phyloP scores from a whole-genome alignment of 495 filamentous ascomycete genomes.

The Xylaria flabelliformis region DNA sequence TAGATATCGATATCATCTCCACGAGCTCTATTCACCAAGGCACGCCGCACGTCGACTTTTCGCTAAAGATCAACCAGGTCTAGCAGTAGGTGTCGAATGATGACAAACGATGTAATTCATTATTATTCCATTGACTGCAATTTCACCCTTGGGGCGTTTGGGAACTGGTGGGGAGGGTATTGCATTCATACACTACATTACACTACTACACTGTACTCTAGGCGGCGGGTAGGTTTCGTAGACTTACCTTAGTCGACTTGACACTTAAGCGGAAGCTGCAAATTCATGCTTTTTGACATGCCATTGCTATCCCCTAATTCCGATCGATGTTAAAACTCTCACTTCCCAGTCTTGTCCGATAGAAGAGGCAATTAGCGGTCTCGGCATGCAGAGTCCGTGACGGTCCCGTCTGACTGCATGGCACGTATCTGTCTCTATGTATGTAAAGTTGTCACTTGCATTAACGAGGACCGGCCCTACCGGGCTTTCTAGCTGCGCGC shows the following conservation, averaged over 20 bases:
- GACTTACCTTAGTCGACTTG: not conserved
- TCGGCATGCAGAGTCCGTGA: not conserved
- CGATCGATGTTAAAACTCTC: not conserved
- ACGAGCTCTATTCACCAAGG: conserved; percentile 98
- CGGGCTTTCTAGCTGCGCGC: not conserved
- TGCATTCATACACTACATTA: conserved; percentile 2
- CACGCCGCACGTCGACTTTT: conserved; percentile 90
- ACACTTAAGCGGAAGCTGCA: too few relatives aligned
- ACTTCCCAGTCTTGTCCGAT: not conserved
- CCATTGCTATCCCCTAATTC: not conserved
- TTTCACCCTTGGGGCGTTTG: conserved; percentile 2
- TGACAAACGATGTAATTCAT: not conserved
- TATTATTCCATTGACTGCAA: not conserved
- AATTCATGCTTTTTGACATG: not conserved
- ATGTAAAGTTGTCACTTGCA: conserved; percentile 2
- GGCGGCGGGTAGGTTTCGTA: not conserved
- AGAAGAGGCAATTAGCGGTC: not conserved
- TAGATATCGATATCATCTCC: conserved; percentile 91
- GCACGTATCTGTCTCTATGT: not conserved
- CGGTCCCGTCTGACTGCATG: not conserved
- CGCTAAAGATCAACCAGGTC: conserved; percentile 78
- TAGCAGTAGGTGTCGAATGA: not conserved
- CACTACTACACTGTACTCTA: conserved; percentile 9
- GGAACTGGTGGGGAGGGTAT: not conserved
- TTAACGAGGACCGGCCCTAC: not conserved